Base-by-base conservation (phyloP, 1,139 yeast species). In the Torulaspora pretoriensis region DNA sequence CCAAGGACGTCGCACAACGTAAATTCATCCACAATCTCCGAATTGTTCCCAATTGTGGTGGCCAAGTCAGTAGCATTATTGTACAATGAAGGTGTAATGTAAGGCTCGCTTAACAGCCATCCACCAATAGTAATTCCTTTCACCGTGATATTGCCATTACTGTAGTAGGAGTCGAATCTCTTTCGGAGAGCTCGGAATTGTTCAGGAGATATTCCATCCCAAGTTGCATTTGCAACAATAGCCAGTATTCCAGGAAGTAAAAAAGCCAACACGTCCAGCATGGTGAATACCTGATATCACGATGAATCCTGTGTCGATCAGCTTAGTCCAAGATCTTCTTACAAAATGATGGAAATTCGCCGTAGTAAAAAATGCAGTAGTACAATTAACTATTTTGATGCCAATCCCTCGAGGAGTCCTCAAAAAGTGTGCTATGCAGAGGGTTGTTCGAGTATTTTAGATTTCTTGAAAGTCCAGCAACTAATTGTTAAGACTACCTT, bases 91-190 rank as follows among this genome's bases (percentile, higher is more conserved):
- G 87, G 85, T 0, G 83, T 79, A 50, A 81, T 80, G 54, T 71
- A 81, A 2, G 86, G 85, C 55, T 80, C 86, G 4, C 80, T 64
- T 1, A 80, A 80, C 14, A 80, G 65, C 85, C 86, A 80, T 13
- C 85, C 85, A 35, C 86, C 87, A 7, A 80, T 55, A 22, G 78
- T 73, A 16, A 80, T 76, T 37, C 86, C 87, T 36, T 46, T 47
- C 10, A 55, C 40, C 9, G 35, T 10, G 10, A 32, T 29, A 16
- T 40, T 28, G 17, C 31, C 29, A 13, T 19, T 19, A 13, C 28
- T 24, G 13, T 29, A 26, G 23, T 31, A 31, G 10, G 38, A 40
- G 22, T 16, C 28, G 17, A 34, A 35, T 19, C 38, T 35, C 32
- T 33, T 16, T n/a, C 33, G 38, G 30, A 44, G 30, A 16, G 36